Percentiles rank a stretch among this genome's conserved stretches.
Conservation (phyloP, 2,329 filamentous ascomycete genomes). For the Pyrenochaeta sp. region DNA sequence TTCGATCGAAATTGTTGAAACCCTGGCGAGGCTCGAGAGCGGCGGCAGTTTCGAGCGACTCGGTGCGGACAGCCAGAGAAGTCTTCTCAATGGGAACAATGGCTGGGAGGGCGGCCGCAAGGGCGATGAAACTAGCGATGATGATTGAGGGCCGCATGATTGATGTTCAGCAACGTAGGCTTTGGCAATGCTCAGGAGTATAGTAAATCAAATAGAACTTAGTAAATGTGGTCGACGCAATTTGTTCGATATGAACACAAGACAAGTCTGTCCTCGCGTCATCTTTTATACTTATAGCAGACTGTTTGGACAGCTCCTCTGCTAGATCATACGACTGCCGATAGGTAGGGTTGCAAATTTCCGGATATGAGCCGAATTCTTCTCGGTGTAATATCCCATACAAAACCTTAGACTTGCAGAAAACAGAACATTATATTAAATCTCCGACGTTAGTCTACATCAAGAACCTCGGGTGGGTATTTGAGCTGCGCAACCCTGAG, state of each 20-base stretch:
- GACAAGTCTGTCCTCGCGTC: not conserved
- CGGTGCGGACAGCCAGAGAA: not conserved
- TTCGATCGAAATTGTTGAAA: conserved; percentile 1
- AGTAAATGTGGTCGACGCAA: conserved; percentile 2
- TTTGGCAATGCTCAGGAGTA: not conserved
- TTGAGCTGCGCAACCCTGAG: no score
- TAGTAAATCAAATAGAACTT: conserved; percentile 1
- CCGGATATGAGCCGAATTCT: no score
- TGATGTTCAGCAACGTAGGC: not conserved
- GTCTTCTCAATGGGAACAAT: not conserved
- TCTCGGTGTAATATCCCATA: no score
- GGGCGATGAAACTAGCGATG: conserved; percentile 1
- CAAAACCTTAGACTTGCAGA: no score
- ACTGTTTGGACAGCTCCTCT: not conserved
- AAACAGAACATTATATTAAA: no score
- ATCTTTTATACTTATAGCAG: conserved; percentile 2
- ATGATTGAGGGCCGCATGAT: conserved; percentile 1
- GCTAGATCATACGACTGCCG: no score
- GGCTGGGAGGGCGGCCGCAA: conserved; percentile 2
- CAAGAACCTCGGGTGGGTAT: no score
- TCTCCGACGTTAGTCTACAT: no score
- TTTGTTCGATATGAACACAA: not conserved
- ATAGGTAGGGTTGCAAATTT: no score
- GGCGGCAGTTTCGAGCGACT: not conserved
- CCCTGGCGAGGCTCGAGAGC: conserved; percentile 1